Base-by-base conservation (phyloP, 2,329 filamentous ascomycete species). In the Penicillium sp. region DNA sequence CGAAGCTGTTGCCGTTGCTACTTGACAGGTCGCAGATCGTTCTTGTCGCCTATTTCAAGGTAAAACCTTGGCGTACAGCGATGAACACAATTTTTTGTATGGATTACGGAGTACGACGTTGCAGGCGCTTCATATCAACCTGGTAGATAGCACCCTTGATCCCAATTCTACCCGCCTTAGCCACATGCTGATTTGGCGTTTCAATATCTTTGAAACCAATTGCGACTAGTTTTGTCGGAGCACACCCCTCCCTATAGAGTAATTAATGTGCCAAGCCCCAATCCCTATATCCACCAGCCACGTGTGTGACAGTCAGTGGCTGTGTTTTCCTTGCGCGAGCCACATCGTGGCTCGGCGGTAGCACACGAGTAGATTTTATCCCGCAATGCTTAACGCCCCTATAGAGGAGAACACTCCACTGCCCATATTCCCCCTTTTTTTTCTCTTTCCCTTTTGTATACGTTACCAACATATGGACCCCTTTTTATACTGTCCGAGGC, bases 261-360 rank as follows among this genome's bases (percentile, higher is more conserved):
- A 25, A 15, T 31, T 33, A 33, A 47, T 17, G 19, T 33, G 44
- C 44, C 44, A 47, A 47, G 29, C 44, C 29, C 19, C 19, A 47
- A 9, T 47, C 27, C 10, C 19, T 25, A 38, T 38, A 25, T 25
- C 38, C 57, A 59, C 36, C 43, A 62, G 65, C 64, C 63, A 66
- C 65, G 64, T 67, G 64, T 67, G 53, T 48, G 42, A 41, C 50
- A 31, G 10, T 44, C 19, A 66, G 65, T 67, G 65, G 65, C 65
- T 66, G 64, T 66, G 64, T 50, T 31, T 48, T 23, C 19, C 6
- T 36, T 31, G 3, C 17, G 45, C 52, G 49, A 59, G 64, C 64
- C 64, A 66, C 62, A 58, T 57, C 27, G 55, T 63, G 61, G 59
- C 61, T 65, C 43, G 38, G 53, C 61, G 13, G 4, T 48, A 31